phyloP scores from a whole-genome alignment of 2,329 filamentous ascomycete species.

The Ambrosiella cleistominuta region DNA sequence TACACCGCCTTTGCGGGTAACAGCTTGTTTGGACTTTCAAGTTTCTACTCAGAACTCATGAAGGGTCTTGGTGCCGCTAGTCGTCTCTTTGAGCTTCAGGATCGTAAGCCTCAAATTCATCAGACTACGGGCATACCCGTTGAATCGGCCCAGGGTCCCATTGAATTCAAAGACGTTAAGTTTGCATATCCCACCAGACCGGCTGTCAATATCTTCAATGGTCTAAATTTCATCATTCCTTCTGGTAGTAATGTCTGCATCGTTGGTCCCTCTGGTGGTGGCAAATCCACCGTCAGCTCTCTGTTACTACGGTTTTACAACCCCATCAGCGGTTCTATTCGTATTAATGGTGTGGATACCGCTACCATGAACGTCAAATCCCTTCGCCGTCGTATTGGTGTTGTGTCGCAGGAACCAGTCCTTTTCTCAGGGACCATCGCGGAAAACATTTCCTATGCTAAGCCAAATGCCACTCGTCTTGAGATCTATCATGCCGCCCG shows the following conservation, averaged over 20 bases:
- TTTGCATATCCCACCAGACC: constrained; percentile 92
- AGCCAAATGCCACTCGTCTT: constrained; percentile 54
- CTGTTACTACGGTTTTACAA: constrained; percentile 82
- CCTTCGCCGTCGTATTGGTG: constrained; percentile 75
- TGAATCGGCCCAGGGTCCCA: constrained; percentile 67
- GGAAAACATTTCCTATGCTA: constrained; percentile 84
- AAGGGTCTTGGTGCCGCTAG: constrained; percentile 96
- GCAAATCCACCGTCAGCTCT: constrained; percentile 91
- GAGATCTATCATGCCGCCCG: constrained; percentile 78
- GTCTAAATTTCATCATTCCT: constrained; percentile 76
- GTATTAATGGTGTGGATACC: constrained; percentile 72
- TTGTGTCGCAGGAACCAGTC: constrained; percentile 91
- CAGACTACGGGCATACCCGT: constrained; percentile 69
- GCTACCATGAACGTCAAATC: constrained; percentile 83
- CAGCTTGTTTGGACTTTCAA: constrained; percentile 82
- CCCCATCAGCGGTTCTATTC: constrained; percentile 58
- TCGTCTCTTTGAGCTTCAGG: constrained; percentile 86
- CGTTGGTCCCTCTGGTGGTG: constrained; percentile 86
- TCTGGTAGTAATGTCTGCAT: constrained; percentile 91
- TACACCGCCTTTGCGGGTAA: constrained; percentile 78
- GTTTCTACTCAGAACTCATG: constrained; percentile 97
- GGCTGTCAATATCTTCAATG: constrained; percentile 78
- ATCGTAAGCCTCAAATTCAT: constrained; percentile 71
- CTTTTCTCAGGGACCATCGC: constrained; percentile 73
- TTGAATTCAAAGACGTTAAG: constrained; percentile 67